These are phyloP conservation scores for Mucor irregularis DNA, from an alignment of 371 early-diverging fungal species.

Conservation along the genomic window DNA sequence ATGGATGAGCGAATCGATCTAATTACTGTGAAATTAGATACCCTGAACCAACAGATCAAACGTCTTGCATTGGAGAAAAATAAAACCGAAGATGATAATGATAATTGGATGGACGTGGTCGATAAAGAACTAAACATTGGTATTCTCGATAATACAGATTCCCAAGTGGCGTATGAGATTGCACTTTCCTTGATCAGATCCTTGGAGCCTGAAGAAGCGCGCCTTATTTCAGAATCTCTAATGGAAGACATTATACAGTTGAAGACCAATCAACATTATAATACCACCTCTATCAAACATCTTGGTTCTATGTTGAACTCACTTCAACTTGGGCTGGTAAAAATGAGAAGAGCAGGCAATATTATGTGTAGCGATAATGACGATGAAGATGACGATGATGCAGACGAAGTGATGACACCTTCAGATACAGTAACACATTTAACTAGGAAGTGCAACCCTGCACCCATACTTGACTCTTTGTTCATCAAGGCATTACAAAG, in stretches of 20 bases:
- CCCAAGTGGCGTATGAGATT: conserved; percentile 30
- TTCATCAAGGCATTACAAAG: conserved; percentile 8
- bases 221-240: conserved; percentile 29
- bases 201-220: conserved; percentile 34
- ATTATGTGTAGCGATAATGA: too few relatives aligned
- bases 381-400: too few relatives aligned
- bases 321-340: conserved; percentile 15
- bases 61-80: neutral
- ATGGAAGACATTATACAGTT: conserved; percentile 35
- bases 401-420: too few relatives aligned
- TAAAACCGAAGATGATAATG: conserved; percentile 3
- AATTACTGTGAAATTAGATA: conserved; percentile 32
- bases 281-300: conserved; percentile 4
- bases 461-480: conserved; percentile 11
- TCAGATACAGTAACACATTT: neutral
- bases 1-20: conserved; percentile 79
- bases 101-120: conserved; percentile 16
- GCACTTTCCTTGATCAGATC: conserved; percentile 31
- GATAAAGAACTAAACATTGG: conserved; percentile 14
- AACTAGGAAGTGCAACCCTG: neutral
- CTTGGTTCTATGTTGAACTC: conserved; percentile 3
- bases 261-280: conserved; percentile 11
- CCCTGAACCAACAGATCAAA: conserved; percentile 19
- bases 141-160: conserved; percentile 15
- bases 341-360: conserved; percentile 14